phyloP scores from a whole-genome alignment of 768 basidiomycete genomes.

The Mycena pura region DNA sequence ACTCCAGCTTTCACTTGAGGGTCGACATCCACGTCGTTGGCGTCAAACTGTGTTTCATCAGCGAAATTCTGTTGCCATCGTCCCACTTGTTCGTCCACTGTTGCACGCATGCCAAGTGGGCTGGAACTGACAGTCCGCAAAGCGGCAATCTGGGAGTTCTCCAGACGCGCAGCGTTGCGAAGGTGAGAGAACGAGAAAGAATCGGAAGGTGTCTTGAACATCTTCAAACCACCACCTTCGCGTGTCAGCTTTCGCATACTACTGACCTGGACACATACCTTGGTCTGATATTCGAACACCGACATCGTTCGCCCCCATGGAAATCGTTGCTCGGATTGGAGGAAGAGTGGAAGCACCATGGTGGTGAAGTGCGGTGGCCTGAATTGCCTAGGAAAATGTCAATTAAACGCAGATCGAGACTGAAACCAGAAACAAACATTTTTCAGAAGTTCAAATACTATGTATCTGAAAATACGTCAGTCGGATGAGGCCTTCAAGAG shows the following conservation, averaged over 20 bases:
- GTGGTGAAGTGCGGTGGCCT: slow-evolving; percentile 66
- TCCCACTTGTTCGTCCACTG: slow-evolving; percentile 79
- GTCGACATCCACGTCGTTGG: slow-evolving; percentile 35
- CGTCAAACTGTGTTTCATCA: slow-evolving; percentile 27
- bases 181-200: slow-evolving; percentile 91
- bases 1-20: slow-evolving; percentile 53
- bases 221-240: slow-evolving; percentile 74
- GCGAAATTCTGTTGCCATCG: slow-evolving; percentile 46
- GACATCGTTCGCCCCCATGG: slow-evolving; percentile 74
- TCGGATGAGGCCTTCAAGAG: background rate
- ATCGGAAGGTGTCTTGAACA: slow-evolving; percentile 70
- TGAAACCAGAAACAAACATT: slow-evolving; percentile 63
- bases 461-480: slow-evolving; percentile 59
- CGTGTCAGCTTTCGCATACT: slow-evolving; percentile 17
- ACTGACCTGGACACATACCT: slow-evolving; percentile 50
- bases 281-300: slow-evolving; percentile 90
- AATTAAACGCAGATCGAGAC: background rate
- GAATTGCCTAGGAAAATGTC: slow-evolving; percentile 66
- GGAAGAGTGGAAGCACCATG: slow-evolving; percentile 51
- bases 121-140: slow-evolving; percentile 67
- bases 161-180: slow-evolving; percentile 74
- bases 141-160: slow-evolving; percentile 70
- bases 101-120: slow-evolving; percentile 72
- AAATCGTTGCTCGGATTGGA: slow-evolving; percentile 77
- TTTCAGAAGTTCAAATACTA: slow-evolving; percentile 88